Evolutionary conservation across 768 basidiomycete genomes (phyloP), one percentile per base, ranked within the genome.

Genomic region (Rhizopogon rudus): DNA sequence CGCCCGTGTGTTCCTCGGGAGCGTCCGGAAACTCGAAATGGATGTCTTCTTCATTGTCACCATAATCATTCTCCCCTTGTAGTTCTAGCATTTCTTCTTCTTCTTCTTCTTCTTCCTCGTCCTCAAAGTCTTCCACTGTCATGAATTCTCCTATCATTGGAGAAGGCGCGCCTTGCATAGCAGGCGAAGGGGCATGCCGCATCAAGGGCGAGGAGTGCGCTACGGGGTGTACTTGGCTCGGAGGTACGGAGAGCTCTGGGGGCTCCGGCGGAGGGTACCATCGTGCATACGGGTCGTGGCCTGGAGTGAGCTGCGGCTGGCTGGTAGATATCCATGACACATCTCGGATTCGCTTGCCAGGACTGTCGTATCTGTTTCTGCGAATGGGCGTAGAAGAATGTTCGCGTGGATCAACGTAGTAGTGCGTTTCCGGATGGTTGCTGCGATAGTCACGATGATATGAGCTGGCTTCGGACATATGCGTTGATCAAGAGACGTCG

Each of bases 111-210:
- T 54, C 48, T 3, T 55, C 49, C 20, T 40, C 17, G n/a, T 55
- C 57, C 3, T 44, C 17, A 14, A 55, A 16, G 3, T 63, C 65
- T 1, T 70, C 69, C 5, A 71, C 44, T 2, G 29, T 43, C 67
- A 69, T 69, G 37, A 63, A 69, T 42, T 69, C 67, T 20, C 65
- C 67, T n/a, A 69, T 64, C 3, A 48, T 59, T 20, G 17, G 69
- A 61, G 6, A 58, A 56, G 13, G 54, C 60, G 1, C 60, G 66
- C n/a, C 68, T 68, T 9, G 67, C 54, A 3, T 58, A 56, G 14
- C 53, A 57, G 16, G 42, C n/a, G 49, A 51, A 69, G 17, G 71
- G 69, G 39, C 72, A 74, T 22, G 60, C 65, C 8, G 55, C 70
- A 25, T 61, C 48, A 49, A 37, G 35, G 52, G 43, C 1, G 52